Base-by-base conservation (phyloP, 2,329 filamentous ascomycete species). In the Pseudophaeomoniella oleicola region DNA sequence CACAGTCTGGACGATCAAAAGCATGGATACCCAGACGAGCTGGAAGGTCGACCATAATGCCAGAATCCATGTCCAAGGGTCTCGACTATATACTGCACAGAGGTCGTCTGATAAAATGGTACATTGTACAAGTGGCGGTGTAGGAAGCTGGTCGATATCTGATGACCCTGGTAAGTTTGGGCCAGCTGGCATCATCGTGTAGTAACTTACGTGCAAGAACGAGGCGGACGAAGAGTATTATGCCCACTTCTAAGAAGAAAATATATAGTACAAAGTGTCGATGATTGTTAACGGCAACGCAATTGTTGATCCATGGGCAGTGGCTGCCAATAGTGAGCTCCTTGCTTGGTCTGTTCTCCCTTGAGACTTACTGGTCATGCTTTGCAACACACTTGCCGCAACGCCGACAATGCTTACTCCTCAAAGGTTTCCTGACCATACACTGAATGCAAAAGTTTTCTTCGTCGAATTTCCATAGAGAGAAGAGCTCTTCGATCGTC, bases 281-380 rank as follows among this genome's bases (percentile, higher is more conserved):
- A 52, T 96, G 82, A 56, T 96, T 98, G 63, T 96, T 96, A 44
- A 90, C 74, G 31, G 84, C 90, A 30, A 98, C 75, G 50, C 90
- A 98, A 58, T 94, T 96, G 60, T 93, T 82, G 16, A 96, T 83
- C 90, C 90, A 98, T 0, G 90, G 90, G 52, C 90, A 98, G 54
- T 98, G 90, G 52, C 85, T 92, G 45, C 19, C n/a, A n/a, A n/a
- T n/a, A n/a, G n/a, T n/a, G n/a, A n/a, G n/a, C n/a, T 32, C 10
- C 3, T 34, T 53, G 19, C 30, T 27, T 27, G 30, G 36, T 19
- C 36, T 14, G 19, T 38, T 43, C 32, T 43, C 16, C 9, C n/a
- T 36, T 32, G 16, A 29, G 18, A 69, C 83, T 69, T 62, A 92
- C 85, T 98, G 90, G 54, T 98, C 90, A 60, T 94, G 85, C 58